These are phyloP conservation scores for Backusella australiensis DNA, from an alignment of 192 early-diverging fungal species.

Conservation along the genomic window DNA sequence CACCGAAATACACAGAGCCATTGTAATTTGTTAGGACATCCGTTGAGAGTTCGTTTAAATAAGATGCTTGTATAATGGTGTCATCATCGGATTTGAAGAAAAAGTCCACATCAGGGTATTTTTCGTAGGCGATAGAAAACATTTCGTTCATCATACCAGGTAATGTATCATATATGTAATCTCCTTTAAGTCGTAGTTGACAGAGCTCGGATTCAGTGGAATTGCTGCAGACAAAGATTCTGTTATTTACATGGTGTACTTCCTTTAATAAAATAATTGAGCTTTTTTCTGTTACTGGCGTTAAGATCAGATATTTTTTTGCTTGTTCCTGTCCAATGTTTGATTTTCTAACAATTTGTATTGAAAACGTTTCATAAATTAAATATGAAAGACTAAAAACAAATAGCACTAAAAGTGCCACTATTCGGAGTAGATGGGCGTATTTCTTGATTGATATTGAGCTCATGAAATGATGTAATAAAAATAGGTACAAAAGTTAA, in stretches of 20 bases:
- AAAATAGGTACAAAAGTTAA: neutral
- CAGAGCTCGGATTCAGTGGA: neutral
- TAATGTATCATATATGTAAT: neutral
- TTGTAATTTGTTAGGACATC: neutral
- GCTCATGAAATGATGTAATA: neutral
- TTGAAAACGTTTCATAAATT: slow-evolving; percentile 1
- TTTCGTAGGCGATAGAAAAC: neutral
- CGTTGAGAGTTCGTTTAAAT: neutral
- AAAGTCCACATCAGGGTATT: slow-evolving; percentile 1
- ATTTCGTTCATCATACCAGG: slow-evolving; percentile 5
- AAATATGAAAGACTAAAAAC: neutral
- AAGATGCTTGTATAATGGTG: slow-evolving; percentile 2
- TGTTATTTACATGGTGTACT: neutral
- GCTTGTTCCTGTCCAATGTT: neutral
- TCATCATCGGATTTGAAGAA: slow-evolving; percentile 1
- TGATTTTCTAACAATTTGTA: neutral
- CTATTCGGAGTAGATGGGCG: neutral
- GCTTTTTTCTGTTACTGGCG: neutral
- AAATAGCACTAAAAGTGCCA: neutral
- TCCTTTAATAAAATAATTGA: neutral
- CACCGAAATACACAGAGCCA: neutral
- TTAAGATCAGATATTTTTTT: neutral
- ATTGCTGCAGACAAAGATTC: neutral
- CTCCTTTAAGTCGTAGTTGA: neutral
- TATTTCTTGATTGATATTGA: neutral